phyloP scores from a whole-genome alignment of 2,329 filamentous ascomycete species.

The Arthroderma sp. region DNA sequence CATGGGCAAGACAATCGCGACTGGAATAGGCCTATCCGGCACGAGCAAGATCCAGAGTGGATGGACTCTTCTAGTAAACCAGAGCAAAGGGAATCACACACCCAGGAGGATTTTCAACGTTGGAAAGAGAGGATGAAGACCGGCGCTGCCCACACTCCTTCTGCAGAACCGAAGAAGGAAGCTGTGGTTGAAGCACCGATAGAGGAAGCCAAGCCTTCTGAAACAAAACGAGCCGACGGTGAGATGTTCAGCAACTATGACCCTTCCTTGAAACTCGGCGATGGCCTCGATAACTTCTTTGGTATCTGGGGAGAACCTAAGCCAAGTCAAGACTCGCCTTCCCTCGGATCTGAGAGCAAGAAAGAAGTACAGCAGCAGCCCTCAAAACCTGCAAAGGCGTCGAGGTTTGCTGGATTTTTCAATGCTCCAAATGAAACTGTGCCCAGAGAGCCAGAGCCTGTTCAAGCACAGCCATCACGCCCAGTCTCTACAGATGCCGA shows the following conservation, averaged over 20 bases:
- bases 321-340: slow-evolving; percentile 25
- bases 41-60: slow-evolving; percentile 83
- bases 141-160: slow-evolving; percentile 29
- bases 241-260: slow-evolving; percentile 43
- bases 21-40: slow-evolving; percentile 39
- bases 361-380: slow-evolving; percentile 24
- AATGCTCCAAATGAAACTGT: slow-evolving; percentile 44
- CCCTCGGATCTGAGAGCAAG: slow-evolving; percentile 23
- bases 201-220: slow-evolving; percentile 27
- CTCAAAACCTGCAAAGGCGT: slow-evolving; percentile 54
- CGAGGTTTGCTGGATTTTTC: slow-evolving; percentile 77
- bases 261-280: slow-evolving; percentile 50
- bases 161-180: slow-evolving; percentile 33
- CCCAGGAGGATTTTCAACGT: slow-evolving; percentile 81
- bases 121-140: slow-evolving; percentile 90
- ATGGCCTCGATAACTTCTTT: slow-evolving; percentile 67
- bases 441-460: slow-evolving; percentile 19
- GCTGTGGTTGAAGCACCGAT: slow-evolving; percentile 14
- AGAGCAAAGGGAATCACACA: slow-evolving; percentile 58
- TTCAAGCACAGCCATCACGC: slow-evolving; percentile 24
- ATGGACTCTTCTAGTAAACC: slow-evolving; percentile 58
- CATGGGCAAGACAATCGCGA: slow-evolving; percentile 37
- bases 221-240: slow-evolving; percentile 28
- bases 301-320: slow-evolving; percentile 43
- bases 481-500: slow-evolving; percentile 47